Base-by-base conservation (phyloP, 352 stramenopile genomes). In the Phytophthora syringae region DNA sequence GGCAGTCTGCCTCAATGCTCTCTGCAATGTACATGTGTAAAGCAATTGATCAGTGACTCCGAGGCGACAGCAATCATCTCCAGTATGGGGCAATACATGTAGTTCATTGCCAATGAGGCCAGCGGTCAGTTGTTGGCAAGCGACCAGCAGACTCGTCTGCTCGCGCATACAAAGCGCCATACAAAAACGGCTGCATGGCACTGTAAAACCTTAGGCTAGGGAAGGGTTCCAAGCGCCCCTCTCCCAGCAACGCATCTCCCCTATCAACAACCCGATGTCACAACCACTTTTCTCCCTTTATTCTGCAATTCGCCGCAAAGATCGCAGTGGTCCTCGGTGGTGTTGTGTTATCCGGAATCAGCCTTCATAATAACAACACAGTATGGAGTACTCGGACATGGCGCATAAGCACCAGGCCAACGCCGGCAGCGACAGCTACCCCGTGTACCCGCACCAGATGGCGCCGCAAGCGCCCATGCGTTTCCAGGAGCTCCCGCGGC, bases 401-500 rank as follows among this genome's bases (percentile, higher is more conserved):
- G 58, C 60, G 28, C 67, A 80, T 52, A 80, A 80, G 57, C 66
- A 70, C 6, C 47, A 76, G 60, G 72, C 72, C 34, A 80, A 76
- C 56, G 64, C 44, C 20, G 58, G 64, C 25, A 68, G 37, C 58
- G 58, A 74, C 22, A 54, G 48, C 30, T 79, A 79, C 48, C 62
- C 60, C 0, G 51, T 50, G 10, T 65, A 68, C 44, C 55, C 62
- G 58, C 37, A 44, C 28, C 67, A 65, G 28, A 44, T 60, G 28
- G 39, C 61, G 60, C 36, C 10, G 7, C 65, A 67, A 13, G 21
- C 50, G 42, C 57, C 67, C 21, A 52, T 73, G 43, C 68, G 67
- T 43, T 83, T 85, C 76, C 77, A 88, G 64, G 82, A 90, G 72
- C 78, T 90, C n/a, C 82, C 82, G 13, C 73, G 82, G 3, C 66